phyloP scores from a whole-genome alignment of 192 early-diverging fungal genomes.

The Pilaira anomala region DNA sequence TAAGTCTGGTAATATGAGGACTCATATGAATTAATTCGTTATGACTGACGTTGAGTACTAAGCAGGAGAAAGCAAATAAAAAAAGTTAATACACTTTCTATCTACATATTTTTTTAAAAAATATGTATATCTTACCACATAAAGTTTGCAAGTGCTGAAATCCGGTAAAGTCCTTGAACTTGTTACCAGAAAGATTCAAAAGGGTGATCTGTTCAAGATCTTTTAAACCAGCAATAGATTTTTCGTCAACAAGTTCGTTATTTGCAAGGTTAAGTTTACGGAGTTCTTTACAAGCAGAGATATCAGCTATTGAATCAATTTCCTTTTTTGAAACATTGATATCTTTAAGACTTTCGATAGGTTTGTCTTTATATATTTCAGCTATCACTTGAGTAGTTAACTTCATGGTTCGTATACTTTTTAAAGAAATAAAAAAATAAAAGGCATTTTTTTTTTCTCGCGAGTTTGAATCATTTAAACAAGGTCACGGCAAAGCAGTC shows the following conservation, averaged over 20 bases:
- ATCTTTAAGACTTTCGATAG: slow-evolving; percentile 50
- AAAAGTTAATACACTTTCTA: not conserved
- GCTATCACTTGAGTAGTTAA: slow-evolving; percentile 48
- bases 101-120: not conserved
- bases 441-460: no score
- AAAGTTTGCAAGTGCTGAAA: slow-evolving; percentile 55
- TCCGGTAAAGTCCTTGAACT: slow-evolving; percentile 53
- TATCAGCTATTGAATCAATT: slow-evolving; percentile 67
- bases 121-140: slow-evolving; percentile 48
- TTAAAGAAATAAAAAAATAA: no score
- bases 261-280: slow-evolving; percentile 60
- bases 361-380: slow-evolving; percentile 23
- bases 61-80: not conserved
- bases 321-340: slow-evolving; percentile 53
- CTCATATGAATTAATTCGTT: slow-evolving; percentile 65
- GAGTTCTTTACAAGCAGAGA: slow-evolving; percentile 56
- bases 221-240: slow-evolving; percentile 50
- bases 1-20: slow-evolving; percentile 49
- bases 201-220: slow-evolving; percentile 56
- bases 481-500: no score
- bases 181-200: slow-evolving; percentile 65
- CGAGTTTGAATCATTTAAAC: no score
- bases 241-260: slow-evolving; percentile 53
- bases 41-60: slow-evolving; percentile 67
- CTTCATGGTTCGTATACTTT: slow-evolving; percentile 51